phyloP scores from a whole-genome alignment of 495 filamentous ascomycete species.

The Daldinia bambusicola region DNA sequence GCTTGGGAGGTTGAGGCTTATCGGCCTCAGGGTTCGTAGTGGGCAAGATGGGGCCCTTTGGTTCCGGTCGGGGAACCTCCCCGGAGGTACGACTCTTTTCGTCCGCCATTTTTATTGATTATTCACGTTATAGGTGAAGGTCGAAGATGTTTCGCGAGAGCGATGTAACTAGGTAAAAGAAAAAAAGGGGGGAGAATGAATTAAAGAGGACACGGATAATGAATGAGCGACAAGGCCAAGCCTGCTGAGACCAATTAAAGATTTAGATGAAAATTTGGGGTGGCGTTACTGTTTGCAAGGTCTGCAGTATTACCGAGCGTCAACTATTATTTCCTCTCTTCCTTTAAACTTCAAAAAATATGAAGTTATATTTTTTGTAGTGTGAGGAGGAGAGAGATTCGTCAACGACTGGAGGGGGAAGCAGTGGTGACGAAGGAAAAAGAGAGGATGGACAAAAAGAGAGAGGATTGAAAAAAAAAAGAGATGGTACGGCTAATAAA shows the following conservation, averaged over 20 bases:
- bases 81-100: slow-evolving; percentile 84
- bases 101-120: slow-evolving; percentile 61
- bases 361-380: slow-evolving; percentile 14
- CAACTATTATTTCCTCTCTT: slow-evolving; percentile 35
- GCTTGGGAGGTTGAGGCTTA: slow-evolving; percentile 70
- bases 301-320: background rate
- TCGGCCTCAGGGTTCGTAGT: slow-evolving; percentile 77
- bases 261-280: slow-evolving; percentile 23
- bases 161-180: slow-evolving; percentile 50
- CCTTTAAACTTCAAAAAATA: slow-evolving; percentile 27
- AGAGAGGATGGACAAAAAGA: slow-evolving; percentile 33
- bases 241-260: slow-evolving; percentile 46
- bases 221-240: slow-evolving; percentile 49
- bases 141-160: slow-evolving; percentile 25
- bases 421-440: slow-evolving; percentile 31
- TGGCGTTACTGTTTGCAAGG: slow-evolving; percentile 23
- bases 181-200: slow-evolving; percentile 54
- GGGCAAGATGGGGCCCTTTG: slow-evolving; percentile 74
- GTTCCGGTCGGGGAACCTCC: slow-evolving; percentile 67
- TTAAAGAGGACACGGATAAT: slow-evolving; percentile 27
- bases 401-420: slow-evolving; percentile 32
- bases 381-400: slow-evolving; percentile 34
- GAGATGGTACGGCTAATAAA: slow-evolving; percentile 45
- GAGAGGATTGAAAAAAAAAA: slow-evolving; percentile 22
- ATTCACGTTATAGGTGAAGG: slow-evolving; percentile 5